Evolutionary conservation across 2,329 filamentous ascomycete species (phyloP).

Genomic region (Phaeosphaeriaceae sp.): DNA sequence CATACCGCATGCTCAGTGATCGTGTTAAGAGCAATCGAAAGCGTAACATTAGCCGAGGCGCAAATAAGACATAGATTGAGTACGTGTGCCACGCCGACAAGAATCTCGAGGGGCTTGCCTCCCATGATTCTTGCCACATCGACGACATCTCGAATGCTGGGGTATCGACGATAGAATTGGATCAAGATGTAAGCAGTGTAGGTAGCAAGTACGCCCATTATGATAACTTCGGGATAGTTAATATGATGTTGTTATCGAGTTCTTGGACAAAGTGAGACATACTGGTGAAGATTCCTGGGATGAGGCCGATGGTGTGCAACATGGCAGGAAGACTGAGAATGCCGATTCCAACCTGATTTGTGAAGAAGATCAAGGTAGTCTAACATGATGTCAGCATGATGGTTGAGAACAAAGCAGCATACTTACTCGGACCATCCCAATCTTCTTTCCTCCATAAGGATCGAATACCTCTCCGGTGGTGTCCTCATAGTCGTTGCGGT

Average conservation of each 20-base stretch:
- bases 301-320: conserved; percentile 24
- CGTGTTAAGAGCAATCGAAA: conserved; percentile 66
- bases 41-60: conserved; percentile 11
- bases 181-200: conserved; percentile 22
- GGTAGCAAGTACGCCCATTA: conserved; percentile 9
- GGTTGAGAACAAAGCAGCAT: not conserved
- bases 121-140: conserved; percentile 13
- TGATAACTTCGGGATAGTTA: not conserved
- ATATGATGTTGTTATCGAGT: not conserved
- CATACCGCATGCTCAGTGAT: conserved; percentile 67
- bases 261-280: not conserved
- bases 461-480: not conserved
- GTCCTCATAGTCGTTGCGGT: not conserved
- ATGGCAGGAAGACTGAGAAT: conserved; percentile 23
- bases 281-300: conserved; percentile 23
- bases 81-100: conserved; percentile 13
- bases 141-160: conserved; percentile 12
- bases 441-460: not conserved
- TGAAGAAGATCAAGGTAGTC: conserved; percentile 20
- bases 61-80: conserved; percentile 17
- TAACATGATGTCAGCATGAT: not conserved
- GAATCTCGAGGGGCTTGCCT: conserved; percentile 5
- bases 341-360: conserved; percentile 26
- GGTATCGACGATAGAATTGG: conserved; percentile 18
- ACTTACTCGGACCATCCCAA: not conserved